These are phyloP conservation scores for Sordariomycetes sp. DNA, from an alignment of 2,329 filamentous ascomycete species.

Conservation along the genomic window DNA sequence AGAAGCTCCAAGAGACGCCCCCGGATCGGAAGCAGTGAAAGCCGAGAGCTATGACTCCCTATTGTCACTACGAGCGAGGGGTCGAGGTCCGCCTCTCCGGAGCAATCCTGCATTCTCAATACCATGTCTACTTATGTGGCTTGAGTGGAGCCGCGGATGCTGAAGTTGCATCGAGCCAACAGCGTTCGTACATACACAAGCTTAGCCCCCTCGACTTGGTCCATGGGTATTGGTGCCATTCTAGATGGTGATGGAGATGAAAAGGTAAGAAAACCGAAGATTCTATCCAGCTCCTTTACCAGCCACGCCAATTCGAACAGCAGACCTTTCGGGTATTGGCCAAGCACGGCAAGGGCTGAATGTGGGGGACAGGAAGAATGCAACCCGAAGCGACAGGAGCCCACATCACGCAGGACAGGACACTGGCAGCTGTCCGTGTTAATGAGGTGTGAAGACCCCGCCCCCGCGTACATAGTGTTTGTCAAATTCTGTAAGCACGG, in stretches of 20 bases:
- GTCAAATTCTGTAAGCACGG: not conserved
- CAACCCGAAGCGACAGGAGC: not conserved
- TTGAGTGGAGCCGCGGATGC: too few species aligned
- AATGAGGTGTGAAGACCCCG: not conserved
- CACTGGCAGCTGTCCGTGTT: not conserved
- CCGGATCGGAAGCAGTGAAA: not conserved
- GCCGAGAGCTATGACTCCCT: constrained; percentile 4
- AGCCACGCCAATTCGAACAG: too few species aligned
- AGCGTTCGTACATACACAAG: too few species aligned
- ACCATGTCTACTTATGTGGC: not conserved
- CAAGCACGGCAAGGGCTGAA: too few species aligned
- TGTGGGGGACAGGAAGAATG: not conserved
- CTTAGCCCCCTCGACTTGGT: too few species aligned
- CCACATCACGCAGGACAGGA: not conserved
- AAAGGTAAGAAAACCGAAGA: too few species aligned
- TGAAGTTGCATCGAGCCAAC: too few species aligned
- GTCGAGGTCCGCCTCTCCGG: not conserved
- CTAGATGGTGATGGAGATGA: too few species aligned
- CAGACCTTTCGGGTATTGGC: too few species aligned
- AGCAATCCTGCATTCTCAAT: not conserved
- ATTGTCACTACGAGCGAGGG: not conserved
- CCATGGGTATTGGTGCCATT: too few species aligned
- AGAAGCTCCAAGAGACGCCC: not conserved
- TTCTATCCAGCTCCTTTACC: too few species aligned
- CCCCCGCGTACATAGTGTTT: not conserved